Percentiles rank a stretch among this genome's conserved stretches.
These are phyloP conservation scores for Carex pumila DNA, from an alignment of 176 grass and related monocot genomes.

Conservation along the genomic window DNA sequence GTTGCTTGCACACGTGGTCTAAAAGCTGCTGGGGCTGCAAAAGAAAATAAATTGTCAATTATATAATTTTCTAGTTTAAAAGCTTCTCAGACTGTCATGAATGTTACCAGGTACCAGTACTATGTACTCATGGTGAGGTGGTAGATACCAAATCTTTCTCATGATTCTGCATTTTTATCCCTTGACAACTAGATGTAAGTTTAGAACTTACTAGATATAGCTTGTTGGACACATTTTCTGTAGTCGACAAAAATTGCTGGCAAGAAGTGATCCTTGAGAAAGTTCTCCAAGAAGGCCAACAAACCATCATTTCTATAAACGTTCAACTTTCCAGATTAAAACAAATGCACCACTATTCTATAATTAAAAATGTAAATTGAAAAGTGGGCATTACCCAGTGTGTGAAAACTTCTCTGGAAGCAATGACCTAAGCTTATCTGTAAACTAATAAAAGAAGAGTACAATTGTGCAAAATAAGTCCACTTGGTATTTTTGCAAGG, in stretches of 20 bases:
- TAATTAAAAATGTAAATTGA: conserved; percentile 20
- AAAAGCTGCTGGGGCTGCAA: conserved; percentile 89
- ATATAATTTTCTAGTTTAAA: conserved; percentile 8
- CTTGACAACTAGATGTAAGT: not conserved
- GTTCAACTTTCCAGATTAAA: conserved; percentile 26
- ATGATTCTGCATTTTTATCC: conserved; percentile 2
- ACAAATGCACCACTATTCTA: conserved; percentile 18
- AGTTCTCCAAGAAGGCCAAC: conserved; percentile 81
- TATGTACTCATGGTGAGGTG: not conserved
- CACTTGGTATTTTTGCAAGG: not conserved
- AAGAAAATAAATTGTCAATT: conserved; percentile 19
- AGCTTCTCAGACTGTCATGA: conserved; percentile 11
- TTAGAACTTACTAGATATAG: conserved; percentile 90
- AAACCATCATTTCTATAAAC: conserved; percentile 87
- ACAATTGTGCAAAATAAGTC: not conserved
- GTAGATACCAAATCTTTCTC: not conserved
- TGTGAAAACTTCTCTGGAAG: conserved; percentile 76
- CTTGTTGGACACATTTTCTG: conserved; percentile 96
- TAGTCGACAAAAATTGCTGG: conserved; percentile 98
- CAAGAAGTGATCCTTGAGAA: conserved; percentile 96
- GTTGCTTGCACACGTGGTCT: conserved; percentile 73
- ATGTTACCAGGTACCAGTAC: conserved; percentile 9
- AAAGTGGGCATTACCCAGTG: conserved; percentile 52
- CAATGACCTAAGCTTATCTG: conserved; percentile 81
- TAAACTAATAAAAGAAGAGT: conserved; percentile 58